Percentiles rank a stretch among this genome's conserved stretches.
Evolutionary conservation across 768 basidiomycete genomes (phyloP).

Genomic region (Cyathus striatus): DNA sequence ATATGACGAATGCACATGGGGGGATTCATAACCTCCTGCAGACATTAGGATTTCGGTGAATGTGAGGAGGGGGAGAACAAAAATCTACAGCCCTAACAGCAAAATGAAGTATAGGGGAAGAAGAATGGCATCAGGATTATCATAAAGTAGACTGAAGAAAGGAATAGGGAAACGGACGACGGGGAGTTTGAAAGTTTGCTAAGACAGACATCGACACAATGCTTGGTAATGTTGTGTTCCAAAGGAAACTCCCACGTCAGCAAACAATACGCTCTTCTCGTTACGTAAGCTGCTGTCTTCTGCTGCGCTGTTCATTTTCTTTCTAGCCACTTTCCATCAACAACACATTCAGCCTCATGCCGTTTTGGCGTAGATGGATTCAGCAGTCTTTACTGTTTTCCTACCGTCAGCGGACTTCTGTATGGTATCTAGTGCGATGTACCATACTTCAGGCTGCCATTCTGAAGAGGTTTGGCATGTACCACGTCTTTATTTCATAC

Average conservation of each 20-base stretch:
- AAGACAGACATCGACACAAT: conserved; percentile 21
- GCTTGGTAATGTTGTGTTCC: conserved; percentile 22
- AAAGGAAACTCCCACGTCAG: conserved; percentile 9
- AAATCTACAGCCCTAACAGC: neutral
- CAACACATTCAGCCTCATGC: conserved; percentile 47
- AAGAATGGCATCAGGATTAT: conserved; percentile 4
- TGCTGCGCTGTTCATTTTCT: conserved; percentile 52
- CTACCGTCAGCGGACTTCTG: conserved; percentile 70
- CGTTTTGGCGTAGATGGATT: conserved; percentile 56
- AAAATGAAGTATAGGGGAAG: neutral
- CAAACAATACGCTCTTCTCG: neutral
- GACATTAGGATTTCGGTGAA: conserved; percentile 31
- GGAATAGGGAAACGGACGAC: neutral
- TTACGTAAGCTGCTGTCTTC: conserved; percentile 12
- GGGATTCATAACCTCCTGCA: conserved; percentile 33
- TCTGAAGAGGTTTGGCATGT: conserved; percentile 54
- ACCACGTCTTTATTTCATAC: conserved; percentile 3
- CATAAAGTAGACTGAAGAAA: neutral
- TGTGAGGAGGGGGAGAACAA: too few species aligned
- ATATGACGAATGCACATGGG: conserved; percentile 24
- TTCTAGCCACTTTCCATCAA: conserved; percentile 48
- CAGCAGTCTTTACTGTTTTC: conserved; percentile 57
- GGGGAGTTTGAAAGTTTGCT: conserved; percentile 13
- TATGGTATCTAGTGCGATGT: conserved; percentile 64
- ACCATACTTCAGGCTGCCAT: conserved; percentile 71